phyloP scores from a whole-genome alignment of 345 rosid species.

The Eucalyptus leucophloia region DNA sequence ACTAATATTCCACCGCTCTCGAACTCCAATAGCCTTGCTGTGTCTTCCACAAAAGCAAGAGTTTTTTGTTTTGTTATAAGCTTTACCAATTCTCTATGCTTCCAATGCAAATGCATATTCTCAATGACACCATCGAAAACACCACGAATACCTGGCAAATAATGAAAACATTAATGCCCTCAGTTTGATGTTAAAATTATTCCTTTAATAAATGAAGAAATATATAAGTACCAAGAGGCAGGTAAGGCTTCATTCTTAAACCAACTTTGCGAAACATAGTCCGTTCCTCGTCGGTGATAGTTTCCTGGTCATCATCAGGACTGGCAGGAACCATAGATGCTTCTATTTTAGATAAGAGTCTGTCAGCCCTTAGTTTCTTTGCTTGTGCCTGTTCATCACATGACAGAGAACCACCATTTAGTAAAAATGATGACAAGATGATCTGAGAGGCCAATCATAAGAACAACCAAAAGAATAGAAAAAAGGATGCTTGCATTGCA shows the following conservation, averaged over 20 bases:
- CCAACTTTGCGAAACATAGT: constrained; percentile 90
- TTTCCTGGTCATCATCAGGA: constrained; percentile 98
- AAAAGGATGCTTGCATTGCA: background rate
- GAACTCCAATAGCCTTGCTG: constrained; percentile 78
- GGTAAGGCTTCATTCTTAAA: constrained; percentile 85
- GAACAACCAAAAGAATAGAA: background rate
- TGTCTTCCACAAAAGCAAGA: constrained; percentile 85
- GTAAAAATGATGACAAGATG: background rate
- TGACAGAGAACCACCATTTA: background rate
- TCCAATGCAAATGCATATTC: constrained; percentile 99
- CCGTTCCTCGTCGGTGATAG: constrained; percentile 87
- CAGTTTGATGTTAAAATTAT: background rate
- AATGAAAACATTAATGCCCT: background rate
- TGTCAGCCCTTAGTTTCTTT: constrained; percentile 86
- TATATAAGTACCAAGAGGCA: constrained; percentile 69
- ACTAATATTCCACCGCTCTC: constrained; percentile 98
- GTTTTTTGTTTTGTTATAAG: constrained; percentile 89
- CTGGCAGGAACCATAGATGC: constrained; percentile 87
- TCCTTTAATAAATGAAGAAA: background rate
- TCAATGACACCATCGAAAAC: constrained; percentile 97
- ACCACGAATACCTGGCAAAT: constrained; percentile 81
- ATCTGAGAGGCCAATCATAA: background rate
- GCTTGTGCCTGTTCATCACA: constrained; percentile 56
- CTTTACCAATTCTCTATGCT: constrained; percentile 96
- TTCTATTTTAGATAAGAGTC: constrained; percentile 75